phyloP scores from a whole-genome alignment of 163 green algal species.

The Scenedesmus sp. region DNA sequence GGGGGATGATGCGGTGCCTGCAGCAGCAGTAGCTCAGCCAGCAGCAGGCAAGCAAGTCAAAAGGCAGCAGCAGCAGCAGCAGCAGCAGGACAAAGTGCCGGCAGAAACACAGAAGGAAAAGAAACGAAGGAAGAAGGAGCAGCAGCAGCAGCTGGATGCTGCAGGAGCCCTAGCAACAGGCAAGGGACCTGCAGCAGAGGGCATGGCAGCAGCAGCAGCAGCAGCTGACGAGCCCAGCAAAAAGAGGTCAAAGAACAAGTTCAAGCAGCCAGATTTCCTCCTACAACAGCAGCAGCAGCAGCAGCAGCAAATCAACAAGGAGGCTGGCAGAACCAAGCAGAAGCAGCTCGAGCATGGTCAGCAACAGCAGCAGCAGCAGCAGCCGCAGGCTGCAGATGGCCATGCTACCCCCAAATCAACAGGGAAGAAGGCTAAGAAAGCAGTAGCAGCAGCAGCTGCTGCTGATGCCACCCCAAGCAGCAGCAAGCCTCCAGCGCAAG shows the following conservation, averaged over 20 bases:
- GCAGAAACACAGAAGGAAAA: neutral
- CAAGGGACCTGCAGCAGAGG: conserved; percentile 17
- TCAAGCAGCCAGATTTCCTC: conserved; percentile 39
- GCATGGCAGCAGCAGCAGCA: neutral
- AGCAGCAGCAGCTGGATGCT: neutral
- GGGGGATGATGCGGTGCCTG: neutral
- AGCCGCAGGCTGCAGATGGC: neutral
- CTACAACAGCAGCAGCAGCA: conserved; percentile 35
- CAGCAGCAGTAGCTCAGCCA: conserved; percentile 39
- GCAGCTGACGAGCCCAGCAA: neutral
- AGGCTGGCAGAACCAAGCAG: neutral
- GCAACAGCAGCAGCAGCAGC: conserved; percentile 13
- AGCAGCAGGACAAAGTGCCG: neutral
- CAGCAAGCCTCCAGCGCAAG: conserved; percentile 25
- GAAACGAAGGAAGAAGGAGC: neutral
- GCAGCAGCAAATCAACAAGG: neutral
- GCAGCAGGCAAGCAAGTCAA: neutral
- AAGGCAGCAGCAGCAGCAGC: neutral
- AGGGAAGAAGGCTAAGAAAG: neutral
- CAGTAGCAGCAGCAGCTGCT: neutral
- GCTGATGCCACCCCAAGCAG: neutral
- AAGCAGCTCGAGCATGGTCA: conserved; percentile 20
- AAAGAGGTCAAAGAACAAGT: conserved; percentile 50
- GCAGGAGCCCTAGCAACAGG: neutral
- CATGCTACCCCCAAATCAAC: neutral